phyloP scores from a whole-genome alignment of 768 basidiomycete species.

The Rhodotorula sphaerocarpa region DNA sequence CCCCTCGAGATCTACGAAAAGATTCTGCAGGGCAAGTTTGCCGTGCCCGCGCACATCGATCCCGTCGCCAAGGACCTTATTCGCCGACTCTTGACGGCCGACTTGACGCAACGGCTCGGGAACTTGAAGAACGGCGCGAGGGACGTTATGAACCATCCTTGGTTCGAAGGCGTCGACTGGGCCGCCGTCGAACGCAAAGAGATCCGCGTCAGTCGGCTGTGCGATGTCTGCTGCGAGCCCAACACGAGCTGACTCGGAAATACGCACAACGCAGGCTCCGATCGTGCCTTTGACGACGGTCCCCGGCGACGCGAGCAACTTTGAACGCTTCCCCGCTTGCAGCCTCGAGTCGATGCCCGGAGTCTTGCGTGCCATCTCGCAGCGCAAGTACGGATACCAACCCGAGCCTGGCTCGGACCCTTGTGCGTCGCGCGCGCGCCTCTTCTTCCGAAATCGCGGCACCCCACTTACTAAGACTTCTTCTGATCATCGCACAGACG shows the following conservation, averaged over 20 bases:
- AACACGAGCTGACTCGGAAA: background rate
- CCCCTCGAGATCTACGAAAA: conserved; percentile 96
- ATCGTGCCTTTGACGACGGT: conserved; percentile 56
- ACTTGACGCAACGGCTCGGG: conserved; percentile 81
- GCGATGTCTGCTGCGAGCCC: background rate
- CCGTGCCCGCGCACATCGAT: conserved; percentile 88
- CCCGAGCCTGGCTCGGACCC: conserved; percentile 21
- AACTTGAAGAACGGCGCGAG: conserved; percentile 75
- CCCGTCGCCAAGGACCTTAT: conserved; percentile 81
- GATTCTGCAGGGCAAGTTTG: conserved; percentile 75
- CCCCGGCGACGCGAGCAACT: conserved; percentile 36
- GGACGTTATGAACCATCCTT: conserved; percentile 82
- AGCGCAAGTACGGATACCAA: conserved; percentile 24
- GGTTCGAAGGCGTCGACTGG: conserved; percentile 73
- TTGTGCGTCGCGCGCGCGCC: conserved; percentile 8
- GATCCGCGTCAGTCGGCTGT: conserved; percentile 58
- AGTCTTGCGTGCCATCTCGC: conserved; percentile 29
- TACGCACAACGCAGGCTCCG: conserved; percentile 55
- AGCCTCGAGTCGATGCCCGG: conserved; percentile 32
- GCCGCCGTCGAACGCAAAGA: conserved; percentile 73
- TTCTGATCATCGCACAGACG: conserved; percentile 1
- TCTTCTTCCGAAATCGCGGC: background rate
- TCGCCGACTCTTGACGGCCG: conserved; percentile 77
- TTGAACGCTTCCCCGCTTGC: conserved; percentile 35
- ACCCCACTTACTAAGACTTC: background rate